Percentiles rank a stretch among this genome's conserved stretches.
Evolutionary conservation across 306 rosid genomes (phyloP).

Genomic region (Dalbergia oliveri): DNA sequence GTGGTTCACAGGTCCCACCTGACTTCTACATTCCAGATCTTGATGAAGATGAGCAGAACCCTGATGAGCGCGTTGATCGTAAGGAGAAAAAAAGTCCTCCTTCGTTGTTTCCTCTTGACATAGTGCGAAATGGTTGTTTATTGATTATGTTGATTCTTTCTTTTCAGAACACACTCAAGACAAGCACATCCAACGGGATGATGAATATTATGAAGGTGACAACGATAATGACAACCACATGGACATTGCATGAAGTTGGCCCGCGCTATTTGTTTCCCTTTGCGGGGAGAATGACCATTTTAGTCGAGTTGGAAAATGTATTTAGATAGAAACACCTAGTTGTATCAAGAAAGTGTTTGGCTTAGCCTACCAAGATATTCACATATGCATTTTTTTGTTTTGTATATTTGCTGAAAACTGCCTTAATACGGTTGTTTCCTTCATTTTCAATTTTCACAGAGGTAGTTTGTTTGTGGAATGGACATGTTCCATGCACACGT

Average conservation of each 20-base stretch:
- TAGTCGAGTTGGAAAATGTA: slow-evolving; percentile 39
- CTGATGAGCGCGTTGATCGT: slow-evolving; percentile 96
- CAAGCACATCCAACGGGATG: slow-evolving; percentile 92
- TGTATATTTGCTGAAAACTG: slow-evolving; percentile 27
- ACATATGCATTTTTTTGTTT: background rate
- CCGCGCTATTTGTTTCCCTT: background rate
- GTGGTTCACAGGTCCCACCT: slow-evolving; percentile 84
- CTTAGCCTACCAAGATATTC: background rate
- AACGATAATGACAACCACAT: slow-evolving; percentile 88
- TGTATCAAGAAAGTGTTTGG: slow-evolving; percentile 10
- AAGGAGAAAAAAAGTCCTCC: slow-evolving; percentile 47
- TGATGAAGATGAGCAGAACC: slow-evolving; percentile 93
- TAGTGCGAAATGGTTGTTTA: slow-evolving; percentile 8
- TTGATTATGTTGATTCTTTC: slow-evolving; percentile 35
- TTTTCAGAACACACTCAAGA: slow-evolving; percentile 86
- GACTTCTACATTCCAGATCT: slow-evolving; percentile 94
- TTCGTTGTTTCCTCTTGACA: slow-evolving; percentile 1
- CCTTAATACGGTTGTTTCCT: background rate
- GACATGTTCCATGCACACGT: background rate
- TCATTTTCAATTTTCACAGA: background rate
- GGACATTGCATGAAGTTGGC: slow-evolving; percentile 62
- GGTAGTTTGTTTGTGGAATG: slow-evolving; percentile 19
- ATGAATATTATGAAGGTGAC: slow-evolving; percentile 92
- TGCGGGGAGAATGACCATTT: slow-evolving; percentile 5
- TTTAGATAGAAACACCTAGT: slow-evolving; percentile 33